Evolutionary conservation across 768 basidiomycete genomes (phyloP).

Genomic region (Gautieria morchelliformis): DNA sequence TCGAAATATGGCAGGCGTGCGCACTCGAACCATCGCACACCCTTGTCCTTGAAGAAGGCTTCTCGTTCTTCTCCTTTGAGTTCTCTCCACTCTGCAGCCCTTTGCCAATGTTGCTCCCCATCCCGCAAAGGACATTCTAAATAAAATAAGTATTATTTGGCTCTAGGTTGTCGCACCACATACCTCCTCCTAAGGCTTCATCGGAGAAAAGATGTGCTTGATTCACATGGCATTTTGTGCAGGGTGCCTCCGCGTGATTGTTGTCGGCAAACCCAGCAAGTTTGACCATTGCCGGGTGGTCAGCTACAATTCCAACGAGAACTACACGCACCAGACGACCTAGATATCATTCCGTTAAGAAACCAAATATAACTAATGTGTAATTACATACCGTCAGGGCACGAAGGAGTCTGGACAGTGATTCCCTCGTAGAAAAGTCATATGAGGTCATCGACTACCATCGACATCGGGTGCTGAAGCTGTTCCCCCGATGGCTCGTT

Average conservation of each 20-base stretch:
- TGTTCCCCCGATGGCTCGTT: slow-evolving; percentile 19
- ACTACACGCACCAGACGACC: slow-evolving; percentile 17
- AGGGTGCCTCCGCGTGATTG: slow-evolving; percentile 16
- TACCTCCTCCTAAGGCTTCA: slow-evolving; percentile 11
- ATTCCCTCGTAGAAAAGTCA: slow-evolving; percentile 20
- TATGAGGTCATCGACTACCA: slow-evolving; percentile 22
- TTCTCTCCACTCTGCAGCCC: background rate
- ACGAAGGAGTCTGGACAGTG: slow-evolving; percentile 2
- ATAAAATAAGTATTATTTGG: too few relatives aligned
- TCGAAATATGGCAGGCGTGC: slow-evolving; percentile 23
- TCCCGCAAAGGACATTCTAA: too few relatives aligned
- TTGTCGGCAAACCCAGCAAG: slow-evolving; percentile 20
- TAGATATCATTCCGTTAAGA: slow-evolving; percentile 4
- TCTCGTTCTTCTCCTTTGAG: background rate
- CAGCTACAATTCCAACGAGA: slow-evolving; percentile 20
- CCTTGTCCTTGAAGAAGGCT: slow-evolving; percentile 8
- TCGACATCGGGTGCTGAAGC: slow-evolving; percentile 17
- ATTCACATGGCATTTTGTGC: slow-evolving; percentile 17
- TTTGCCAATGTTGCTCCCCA: too few relatives aligned
- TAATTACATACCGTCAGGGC: too few relatives aligned
- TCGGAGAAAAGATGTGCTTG: slow-evolving; percentile 12
- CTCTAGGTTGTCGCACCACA: too few relatives aligned
- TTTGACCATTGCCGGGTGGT: slow-evolving; percentile 22
- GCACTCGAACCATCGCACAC: slow-evolving; percentile 18
- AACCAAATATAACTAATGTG: background rate